These are phyloP conservation scores for Fusarium coffeatum DNA, from an alignment of 2,329 filamentous ascomycete species.

Conservation along the genomic window DNA sequence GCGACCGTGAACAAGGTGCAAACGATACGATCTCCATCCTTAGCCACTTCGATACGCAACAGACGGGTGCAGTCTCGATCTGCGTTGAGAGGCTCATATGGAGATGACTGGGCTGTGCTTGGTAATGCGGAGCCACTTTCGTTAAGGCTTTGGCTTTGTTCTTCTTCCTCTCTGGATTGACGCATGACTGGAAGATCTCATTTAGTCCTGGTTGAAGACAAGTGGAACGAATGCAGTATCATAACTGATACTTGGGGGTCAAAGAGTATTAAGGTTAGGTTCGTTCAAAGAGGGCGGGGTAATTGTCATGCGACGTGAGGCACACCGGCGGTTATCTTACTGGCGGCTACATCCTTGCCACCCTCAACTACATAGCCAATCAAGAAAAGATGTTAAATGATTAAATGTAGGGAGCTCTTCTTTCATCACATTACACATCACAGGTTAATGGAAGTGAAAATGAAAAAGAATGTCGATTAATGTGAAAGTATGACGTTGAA, in stretches of 20 bases:
- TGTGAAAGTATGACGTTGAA: too few relatives aligned
- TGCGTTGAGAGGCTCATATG: not conserved
- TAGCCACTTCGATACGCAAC: not conserved
- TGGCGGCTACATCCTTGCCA: not conserved
- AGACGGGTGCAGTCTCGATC: not conserved
- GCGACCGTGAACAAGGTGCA: not conserved
- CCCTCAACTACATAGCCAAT: not conserved
- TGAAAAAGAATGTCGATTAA: too few relatives aligned
- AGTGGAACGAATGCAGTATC: too few relatives aligned
- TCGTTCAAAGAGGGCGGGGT: not conserved
- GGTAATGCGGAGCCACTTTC: fast-evolving
- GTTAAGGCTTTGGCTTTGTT: fast-evolving
- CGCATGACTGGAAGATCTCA: not conserved
- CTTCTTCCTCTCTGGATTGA: not conserved
- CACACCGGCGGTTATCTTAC: not conserved
- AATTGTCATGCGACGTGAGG: not conserved
- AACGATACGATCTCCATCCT: not conserved
- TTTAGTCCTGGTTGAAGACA: not conserved
- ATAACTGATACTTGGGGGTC: not conserved
- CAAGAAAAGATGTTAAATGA: too few relatives aligned
- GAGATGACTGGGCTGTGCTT: too few relatives aligned
- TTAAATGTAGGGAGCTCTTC: too few relatives aligned
- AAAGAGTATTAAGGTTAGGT: too few relatives aligned
- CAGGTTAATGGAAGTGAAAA: too few relatives aligned
- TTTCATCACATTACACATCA: too few relatives aligned